Conservation (phyloP, 192 early-diverging fungal species). For the Entomortierella beljakovae region DNA sequence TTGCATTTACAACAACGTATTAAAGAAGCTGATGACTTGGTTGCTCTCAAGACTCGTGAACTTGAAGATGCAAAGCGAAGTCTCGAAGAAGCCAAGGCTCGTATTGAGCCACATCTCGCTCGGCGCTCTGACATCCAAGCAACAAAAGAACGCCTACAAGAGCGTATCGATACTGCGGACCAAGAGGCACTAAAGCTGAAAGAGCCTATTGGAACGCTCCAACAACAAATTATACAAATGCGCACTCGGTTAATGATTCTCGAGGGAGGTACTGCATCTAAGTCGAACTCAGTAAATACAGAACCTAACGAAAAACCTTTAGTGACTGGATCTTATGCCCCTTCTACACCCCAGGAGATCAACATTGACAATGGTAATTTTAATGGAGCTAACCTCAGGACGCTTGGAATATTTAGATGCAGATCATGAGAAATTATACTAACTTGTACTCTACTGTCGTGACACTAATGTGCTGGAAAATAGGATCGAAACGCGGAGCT, state of each 20-base stretch:
- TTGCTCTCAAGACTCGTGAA: constrained; percentile 14
- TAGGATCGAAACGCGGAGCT: constrained; percentile 10
- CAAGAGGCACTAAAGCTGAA: constrained; percentile 1
- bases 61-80: constrained; percentile 13
- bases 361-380: not conserved
- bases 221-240: constrained; percentile 16
- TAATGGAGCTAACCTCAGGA: not conserved
- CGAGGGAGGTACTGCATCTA: not conserved
- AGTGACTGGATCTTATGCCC: not conserved
- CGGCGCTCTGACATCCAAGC: not conserved
- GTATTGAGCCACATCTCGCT: not conserved
- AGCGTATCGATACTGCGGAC: not conserved
- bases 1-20: not conserved
- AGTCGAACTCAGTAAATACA: not conserved
- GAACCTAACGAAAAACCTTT: not conserved
- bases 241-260: constrained; percentile 24
- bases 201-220: constrained; percentile 1
- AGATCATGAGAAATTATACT: no score
- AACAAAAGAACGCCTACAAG: not conserved
- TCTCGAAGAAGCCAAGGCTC: constrained; percentile 1
- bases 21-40: constrained; percentile 5
- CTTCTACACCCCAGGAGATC: not conserved
- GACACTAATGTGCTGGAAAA: not conserved
- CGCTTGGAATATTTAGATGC: not conserved
- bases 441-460: no score